Evolutionary conservation across 176 grass and related monocot genomes (phyloP).

Genomic region (Zizania latifolia): DNA sequence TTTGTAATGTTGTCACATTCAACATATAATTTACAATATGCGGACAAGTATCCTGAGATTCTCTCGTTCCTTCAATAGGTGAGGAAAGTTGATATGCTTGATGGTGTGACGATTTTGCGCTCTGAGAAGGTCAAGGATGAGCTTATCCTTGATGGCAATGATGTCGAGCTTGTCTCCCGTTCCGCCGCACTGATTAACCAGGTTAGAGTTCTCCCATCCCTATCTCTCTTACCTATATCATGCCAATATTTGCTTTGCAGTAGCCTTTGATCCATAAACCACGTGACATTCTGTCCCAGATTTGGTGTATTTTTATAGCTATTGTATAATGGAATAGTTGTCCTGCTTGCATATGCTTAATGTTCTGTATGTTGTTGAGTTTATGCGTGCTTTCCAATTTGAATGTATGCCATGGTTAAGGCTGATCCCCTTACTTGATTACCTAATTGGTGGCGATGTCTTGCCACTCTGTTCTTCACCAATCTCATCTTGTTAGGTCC

Average conservation of each 20-base stretch:
- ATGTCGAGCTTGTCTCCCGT: constrained; percentile 75
- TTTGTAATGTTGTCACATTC: not conserved
- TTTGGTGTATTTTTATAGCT: too few relatives aligned
- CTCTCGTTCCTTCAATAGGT: constrained; percentile 20
- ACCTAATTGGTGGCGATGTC: not conserved
- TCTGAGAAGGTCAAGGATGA: constrained; percentile 94
- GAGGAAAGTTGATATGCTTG: constrained; percentile 84
- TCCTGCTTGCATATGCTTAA: not conserved
- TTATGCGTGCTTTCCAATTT: not conserved
- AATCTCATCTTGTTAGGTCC: not conserved
- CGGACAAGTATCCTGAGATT: too few relatives aligned
- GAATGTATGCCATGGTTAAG: not conserved
- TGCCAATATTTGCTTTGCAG: not conserved
- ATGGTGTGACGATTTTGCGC: constrained; percentile 58
- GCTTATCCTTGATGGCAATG: constrained; percentile 72
- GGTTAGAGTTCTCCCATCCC: constrained; percentile 2
- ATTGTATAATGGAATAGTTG: not conserved
- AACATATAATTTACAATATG: not conserved
- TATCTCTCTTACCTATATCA: not conserved
- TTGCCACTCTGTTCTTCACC: not conserved
- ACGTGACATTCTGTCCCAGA: not conserved
- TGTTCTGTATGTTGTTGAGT: not conserved
- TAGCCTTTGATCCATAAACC: not conserved
- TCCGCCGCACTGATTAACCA: constrained; percentile 72
- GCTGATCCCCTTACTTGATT: not conserved